These are phyloP conservation scores for Pinus albicaulis DNA, from an alignment of 75 land plant genomes.

Conservation along the genomic window DNA sequence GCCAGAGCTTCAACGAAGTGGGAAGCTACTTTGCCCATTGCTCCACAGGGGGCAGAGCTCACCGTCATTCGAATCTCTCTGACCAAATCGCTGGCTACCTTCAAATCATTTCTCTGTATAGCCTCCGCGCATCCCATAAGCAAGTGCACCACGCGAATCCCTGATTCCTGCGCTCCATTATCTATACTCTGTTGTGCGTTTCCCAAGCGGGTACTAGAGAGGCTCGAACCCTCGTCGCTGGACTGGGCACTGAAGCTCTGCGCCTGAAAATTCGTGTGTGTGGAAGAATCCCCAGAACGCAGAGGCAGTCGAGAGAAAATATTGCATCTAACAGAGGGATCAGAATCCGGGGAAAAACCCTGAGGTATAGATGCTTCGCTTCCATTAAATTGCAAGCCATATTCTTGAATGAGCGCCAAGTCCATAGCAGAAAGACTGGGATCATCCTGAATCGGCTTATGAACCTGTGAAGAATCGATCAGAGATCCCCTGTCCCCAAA, in stretches of 20 bases:
- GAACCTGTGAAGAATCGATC: background rate
- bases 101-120: slow-evolving; percentile 44
- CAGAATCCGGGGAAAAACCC: background rate
- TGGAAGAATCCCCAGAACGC: background rate
- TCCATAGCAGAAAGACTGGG: slow-evolving; percentile 14
- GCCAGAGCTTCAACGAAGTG: slow-evolving; percentile 82
- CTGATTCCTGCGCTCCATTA: slow-evolving; percentile 52
- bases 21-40: slow-evolving; percentile 79
- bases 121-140: slow-evolving; percentile 79
- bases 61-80: slow-evolving; percentile 48
- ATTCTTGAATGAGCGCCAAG: background rate
- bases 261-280: background rate
- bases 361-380: background rate
- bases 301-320: background rate
- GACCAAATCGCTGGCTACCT: slow-evolving; percentile 41
- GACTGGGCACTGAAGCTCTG: background rate
- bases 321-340: background rate
- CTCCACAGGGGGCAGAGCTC: slow-evolving; percentile 25
- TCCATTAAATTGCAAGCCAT: slow-evolving; percentile 14
- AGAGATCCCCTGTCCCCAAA: background rate
- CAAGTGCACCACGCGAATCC: slow-evolving; percentile 74
- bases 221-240: slow-evolving; percentile 13
- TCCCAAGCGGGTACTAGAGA: background rate
- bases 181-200: background rate
- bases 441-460: background rate